Base-by-base conservation (phyloP, 352 stramenopile genomes). In the Phytophthora fragariae region DNA sequence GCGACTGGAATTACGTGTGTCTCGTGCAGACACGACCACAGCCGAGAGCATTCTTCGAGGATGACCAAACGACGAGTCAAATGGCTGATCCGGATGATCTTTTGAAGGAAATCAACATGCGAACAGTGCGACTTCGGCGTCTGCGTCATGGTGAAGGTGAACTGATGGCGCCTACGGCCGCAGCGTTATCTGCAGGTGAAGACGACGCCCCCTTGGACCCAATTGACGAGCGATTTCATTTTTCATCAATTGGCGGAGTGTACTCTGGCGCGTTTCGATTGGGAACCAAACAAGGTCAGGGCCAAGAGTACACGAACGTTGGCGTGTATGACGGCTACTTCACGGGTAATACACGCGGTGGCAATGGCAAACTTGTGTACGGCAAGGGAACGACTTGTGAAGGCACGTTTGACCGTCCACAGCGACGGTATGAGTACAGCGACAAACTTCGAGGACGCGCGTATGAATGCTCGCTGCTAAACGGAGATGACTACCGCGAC, bases 291-390 rank as follows among this genome's bases (percentile, higher is more conserved):
- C 86, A 93, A 53, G 86, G 83, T 10, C 65, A 67, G 17, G 86
- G 82, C 6, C 79, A 80, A 14, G 84, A 92, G 65, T 89, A 85
- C 70, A 88, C 84, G 8, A 93, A 93, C 41, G 75, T 82, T 3
- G 86, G 84, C 8, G 76, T 92, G 24, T 93, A 90, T 37, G 70
- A 87, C n/a, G 86, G 86, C 39, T 69, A 84, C n/a, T 93, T 89
- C 53, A 73, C 63, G 33, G 67, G 72, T 0, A 85, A 90, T 53
- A 74, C 72, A 6, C 75, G 78, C 9, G 64, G 66, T n/a, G 84
- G 86, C 4, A 74, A 31, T 15, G 86, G 82, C 0, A 86, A 85
- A 59, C 59, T 93, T 5, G 83, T 92, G 8, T 88, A 86, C 24
- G 86, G 86, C 49, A 87, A 89, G 57, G 86, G 86, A 61, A 85